A percentile compares a stretch with the other conserved stretches of the same genome.
These are phyloP conservation scores for Arxiozyma telluris DNA, from an alignment of 1,139 yeast species.

Conservation along the genomic window DNA sequence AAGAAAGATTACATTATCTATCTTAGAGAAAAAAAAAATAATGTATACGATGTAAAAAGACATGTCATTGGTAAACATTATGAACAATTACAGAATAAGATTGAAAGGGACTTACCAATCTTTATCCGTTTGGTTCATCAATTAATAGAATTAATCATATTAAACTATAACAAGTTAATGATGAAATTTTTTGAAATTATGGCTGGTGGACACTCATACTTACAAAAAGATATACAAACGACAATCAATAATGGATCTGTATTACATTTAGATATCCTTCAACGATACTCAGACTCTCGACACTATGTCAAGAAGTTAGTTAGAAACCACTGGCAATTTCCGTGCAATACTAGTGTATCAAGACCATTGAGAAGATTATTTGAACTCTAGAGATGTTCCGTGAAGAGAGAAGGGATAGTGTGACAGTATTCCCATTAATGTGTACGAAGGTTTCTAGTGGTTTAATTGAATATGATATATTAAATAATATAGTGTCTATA, in stretches of 20 bases:
- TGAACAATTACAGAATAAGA: slow-evolving; percentile 24
- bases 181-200: slow-evolving; percentile 27
- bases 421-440: too few relatives aligned
- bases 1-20: slow-evolving; percentile 29
- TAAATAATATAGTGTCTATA: too few relatives aligned
- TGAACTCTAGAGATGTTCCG: slow-evolving; percentile 18
- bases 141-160: slow-evolving; percentile 15
- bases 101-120: slow-evolving; percentile 29
- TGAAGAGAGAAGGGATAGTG: too few relatives aligned
- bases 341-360: slow-evolving; percentile 22
- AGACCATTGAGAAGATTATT: slow-evolving; percentile 30
- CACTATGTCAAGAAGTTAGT: slow-evolving; percentile 26
- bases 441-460: neutral
- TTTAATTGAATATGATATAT: too few relatives aligned
- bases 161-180: slow-evolving; percentile 20
- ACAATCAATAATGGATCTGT: slow-evolving; percentile 5
- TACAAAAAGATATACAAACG: slow-evolving; percentile 19
- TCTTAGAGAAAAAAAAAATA: slow-evolving; percentile 20
- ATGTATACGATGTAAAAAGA: slow-evolving; percentile 21
- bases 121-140: slow-evolving; percentile 16
- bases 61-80: slow-evolving; percentile 26
- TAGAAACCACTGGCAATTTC: slow-evolving; percentile 24
- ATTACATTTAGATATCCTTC: slow-evolving; percentile 31
- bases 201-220: slow-evolving; percentile 24
- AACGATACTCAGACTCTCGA: slow-evolving; percentile 26